These are phyloP conservation scores for Candida sp. DNA, from an alignment of 1,139 yeast species.

Conservation along the genomic window DNA sequence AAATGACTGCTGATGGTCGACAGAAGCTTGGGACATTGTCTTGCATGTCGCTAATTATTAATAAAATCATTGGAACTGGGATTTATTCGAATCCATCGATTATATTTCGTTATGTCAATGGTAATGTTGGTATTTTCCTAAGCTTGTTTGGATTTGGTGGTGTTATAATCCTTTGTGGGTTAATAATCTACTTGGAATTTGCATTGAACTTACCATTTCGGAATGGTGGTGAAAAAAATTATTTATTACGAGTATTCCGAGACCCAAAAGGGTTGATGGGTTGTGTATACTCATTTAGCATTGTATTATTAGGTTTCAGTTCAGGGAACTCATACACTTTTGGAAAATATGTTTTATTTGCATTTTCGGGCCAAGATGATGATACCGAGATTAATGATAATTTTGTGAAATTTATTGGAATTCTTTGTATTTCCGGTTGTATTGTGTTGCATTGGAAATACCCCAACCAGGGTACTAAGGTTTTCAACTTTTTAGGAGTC, in stretches of 20 bases:
- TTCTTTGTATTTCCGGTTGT: constrained; percentile 39
- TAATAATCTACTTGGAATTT: constrained; percentile 43
- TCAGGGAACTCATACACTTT: constrained; percentile 51
- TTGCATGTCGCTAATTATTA: constrained; percentile 38
- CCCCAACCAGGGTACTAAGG: constrained; percentile 39
- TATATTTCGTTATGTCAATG: constrained; percentile 41
- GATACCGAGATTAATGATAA: constrained; percentile 18
- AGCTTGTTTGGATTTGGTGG: constrained; percentile 44
- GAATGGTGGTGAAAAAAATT: constrained; percentile 52
- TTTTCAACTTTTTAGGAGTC: constrained; percentile 43
- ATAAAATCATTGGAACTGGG: constrained; percentile 53
- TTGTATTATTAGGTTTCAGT: constrained; percentile 46
- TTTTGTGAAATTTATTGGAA: constrained; percentile 41
- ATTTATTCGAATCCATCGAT: constrained; percentile 49
- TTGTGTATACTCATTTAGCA: constrained; percentile 44
- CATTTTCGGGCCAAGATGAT: constrained; percentile 21
- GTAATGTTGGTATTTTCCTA: constrained; percentile 39
- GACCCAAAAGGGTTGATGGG: constrained; percentile 36
- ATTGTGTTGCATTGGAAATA: constrained; percentile 34
- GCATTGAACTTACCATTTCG: constrained; percentile 44
- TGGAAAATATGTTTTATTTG: constrained; percentile 45
- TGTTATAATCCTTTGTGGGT: constrained; percentile 43
- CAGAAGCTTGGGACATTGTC: constrained; percentile 17
- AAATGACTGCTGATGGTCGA: neutral
- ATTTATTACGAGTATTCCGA: constrained; percentile 39